phyloP scores from a whole-genome alignment of 352 stramenopile species.

The Pythium folliculosum region DNA sequence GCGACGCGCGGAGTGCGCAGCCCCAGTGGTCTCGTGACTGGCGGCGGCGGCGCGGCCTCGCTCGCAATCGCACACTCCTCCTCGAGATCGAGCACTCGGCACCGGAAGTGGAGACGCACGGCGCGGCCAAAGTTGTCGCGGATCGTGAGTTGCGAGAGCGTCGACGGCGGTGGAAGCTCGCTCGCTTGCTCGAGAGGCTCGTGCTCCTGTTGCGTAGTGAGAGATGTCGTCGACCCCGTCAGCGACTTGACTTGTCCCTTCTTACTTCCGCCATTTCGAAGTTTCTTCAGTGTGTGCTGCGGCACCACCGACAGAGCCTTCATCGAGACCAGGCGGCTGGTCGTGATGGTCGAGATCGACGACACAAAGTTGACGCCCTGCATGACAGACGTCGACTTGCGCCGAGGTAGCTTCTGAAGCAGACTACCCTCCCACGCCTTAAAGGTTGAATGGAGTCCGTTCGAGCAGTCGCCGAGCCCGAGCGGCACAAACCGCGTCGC shows the following conservation, averaged over 20 bases:
- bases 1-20: conserved; percentile 19
- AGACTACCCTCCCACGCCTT: conserved; percentile 83
- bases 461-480: conserved; percentile 93
- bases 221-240: background rate
- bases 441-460: conserved; percentile 66
- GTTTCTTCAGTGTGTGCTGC: background rate
- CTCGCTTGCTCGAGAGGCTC: background rate
- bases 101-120: conserved; percentile 14
- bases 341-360: background rate
- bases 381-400: background rate
- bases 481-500: conserved; percentile 62
- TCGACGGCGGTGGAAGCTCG: background rate
- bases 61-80: background rate
- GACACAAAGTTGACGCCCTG: conserved; percentile 5
- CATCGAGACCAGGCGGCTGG: background rate
- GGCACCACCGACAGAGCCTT: background rate
- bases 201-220: background rate
- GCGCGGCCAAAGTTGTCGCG: conserved; percentile 16
- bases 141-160: background rate
- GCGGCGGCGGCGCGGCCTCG: background rate
- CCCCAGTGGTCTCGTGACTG: background rate
- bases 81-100: background rate
- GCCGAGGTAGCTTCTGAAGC: conserved; percentile 25
- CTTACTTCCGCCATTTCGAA: background rate
- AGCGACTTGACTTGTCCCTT: background rate